phyloP scores from a whole-genome alignment of 805 yeast species.

The Dipodascopsis tothii region DNA sequence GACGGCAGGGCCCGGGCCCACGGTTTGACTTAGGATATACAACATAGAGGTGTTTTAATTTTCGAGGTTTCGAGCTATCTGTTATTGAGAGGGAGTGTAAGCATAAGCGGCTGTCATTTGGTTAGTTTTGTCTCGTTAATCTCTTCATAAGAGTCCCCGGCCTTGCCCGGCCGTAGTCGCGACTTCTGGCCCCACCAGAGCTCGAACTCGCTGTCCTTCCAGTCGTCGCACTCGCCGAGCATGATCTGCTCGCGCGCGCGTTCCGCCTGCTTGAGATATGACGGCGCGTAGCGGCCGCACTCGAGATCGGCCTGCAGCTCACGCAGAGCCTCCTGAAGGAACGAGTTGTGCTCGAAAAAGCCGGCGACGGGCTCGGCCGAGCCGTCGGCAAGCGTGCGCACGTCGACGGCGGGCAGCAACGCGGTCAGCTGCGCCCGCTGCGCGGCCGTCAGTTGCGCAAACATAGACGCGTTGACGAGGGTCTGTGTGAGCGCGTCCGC shows the following conservation, averaged over 20 bases:
- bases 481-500: background rate
- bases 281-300: constrained; percentile 2
- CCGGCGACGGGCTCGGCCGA: background rate
- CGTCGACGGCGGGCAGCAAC: background rate
- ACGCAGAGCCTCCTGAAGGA: constrained; percentile 1
- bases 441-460: background rate
- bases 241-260: background rate
- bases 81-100: too few relatives aligned
- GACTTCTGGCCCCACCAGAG: constrained; percentile 10
- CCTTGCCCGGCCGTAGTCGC: background rate
- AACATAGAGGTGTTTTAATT: too few relatives aligned
- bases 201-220: constrained; percentile 6
- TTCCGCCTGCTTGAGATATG: background rate
- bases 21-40: too few relatives aligned
- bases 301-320: constrained; percentile 4
- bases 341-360: constrained; percentile 2
- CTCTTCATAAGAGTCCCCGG: background rate
- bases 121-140: too few relatives aligned
- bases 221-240: background rate
- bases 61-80: too few relatives aligned
- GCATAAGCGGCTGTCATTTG: too few relatives aligned
- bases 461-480: background rate
- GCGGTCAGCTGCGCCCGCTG: background rate
- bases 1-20: too few relatives aligned
- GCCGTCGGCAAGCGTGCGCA: background rate